Evolutionary conservation across 164 flowering plant genomes (phyloP).

Genomic region (Vitis rotundifolia): DNA sequence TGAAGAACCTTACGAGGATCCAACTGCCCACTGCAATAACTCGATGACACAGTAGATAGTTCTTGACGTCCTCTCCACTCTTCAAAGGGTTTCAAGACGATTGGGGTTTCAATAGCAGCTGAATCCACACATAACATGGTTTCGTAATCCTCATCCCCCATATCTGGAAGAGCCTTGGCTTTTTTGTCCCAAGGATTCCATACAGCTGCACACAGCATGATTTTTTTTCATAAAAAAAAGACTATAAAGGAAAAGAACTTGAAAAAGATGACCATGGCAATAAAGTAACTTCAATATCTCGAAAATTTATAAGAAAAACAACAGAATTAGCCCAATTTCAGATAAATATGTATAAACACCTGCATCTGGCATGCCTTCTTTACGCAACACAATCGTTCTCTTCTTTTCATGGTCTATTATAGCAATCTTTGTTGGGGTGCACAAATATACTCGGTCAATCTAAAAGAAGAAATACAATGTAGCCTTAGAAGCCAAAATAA

Average conservation of each 20-base stretch:
- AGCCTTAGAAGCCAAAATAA: neutral
- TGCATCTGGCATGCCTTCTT: conserved; percentile 82
- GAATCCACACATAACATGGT: conserved; percentile 70
- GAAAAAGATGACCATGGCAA: conserved; percentile 1
- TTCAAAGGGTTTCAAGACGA: conserved; percentile 65
- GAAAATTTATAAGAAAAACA: neutral
- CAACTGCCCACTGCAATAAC: conserved; percentile 87
- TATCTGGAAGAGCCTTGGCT: conserved; percentile 64
- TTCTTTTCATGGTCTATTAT: conserved; percentile 91
- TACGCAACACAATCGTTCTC: conserved; percentile 71
- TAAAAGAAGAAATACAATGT: conserved; percentile 16
- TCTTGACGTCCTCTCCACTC: conserved; percentile 83
- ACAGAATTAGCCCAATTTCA: neutral
- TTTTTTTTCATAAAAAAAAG: neutral
- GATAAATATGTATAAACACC: conserved; percentile 35
- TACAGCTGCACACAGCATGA: conserved; percentile 49
- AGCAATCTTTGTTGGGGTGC: conserved; percentile 84
- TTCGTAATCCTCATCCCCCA: conserved; percentile 80
- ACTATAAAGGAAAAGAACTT: neutral
- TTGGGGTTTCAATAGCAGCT: conserved; percentile 56
- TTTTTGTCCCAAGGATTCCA: conserved; percentile 98
- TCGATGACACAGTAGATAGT: conserved; percentile 76
- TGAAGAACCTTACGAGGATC: conserved; percentile 70
- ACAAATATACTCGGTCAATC: conserved; percentile 73
- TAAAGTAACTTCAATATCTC: neutral